Conservation (phyloP, 148 eudicot genomes). For the Euryodendron excelsum region DNA sequence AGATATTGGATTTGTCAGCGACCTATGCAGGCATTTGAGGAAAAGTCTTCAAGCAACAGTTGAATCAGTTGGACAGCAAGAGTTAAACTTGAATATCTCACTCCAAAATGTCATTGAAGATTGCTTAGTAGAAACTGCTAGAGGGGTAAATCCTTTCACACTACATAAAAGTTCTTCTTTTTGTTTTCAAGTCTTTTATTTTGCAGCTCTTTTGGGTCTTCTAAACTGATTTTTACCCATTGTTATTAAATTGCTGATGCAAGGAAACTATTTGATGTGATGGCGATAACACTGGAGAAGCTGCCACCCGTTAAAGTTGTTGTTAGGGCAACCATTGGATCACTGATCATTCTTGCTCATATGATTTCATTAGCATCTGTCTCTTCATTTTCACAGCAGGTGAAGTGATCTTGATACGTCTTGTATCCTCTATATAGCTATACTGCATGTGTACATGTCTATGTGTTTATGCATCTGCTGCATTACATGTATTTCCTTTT, state of each 20-base stretch:
- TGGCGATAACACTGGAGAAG: constrained; percentile 76
- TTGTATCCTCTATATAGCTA: background rate
- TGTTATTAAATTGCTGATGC: constrained; percentile 59
- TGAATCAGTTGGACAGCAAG: constrained; percentile 60
- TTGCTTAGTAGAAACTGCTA: constrained; percentile 80
- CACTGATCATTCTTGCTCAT: constrained; percentile 77
- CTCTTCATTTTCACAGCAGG: constrained; percentile 71
- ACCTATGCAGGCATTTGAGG: constrained; percentile 78
- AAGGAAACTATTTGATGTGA: constrained; percentile 67
- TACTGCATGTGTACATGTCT: background rate
- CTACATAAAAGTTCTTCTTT: background rate
- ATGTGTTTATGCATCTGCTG: background rate
- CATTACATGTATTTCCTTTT: background rate
- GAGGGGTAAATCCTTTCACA: constrained; percentile 56
- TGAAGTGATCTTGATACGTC: constrained; percentile 20
- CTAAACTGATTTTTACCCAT: background rate
- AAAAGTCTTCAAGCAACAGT: constrained; percentile 84
- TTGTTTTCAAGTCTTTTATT: background rate
- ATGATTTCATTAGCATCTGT: constrained; percentile 55
- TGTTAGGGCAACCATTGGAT: constrained; percentile 71
- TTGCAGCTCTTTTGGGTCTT: background rate
- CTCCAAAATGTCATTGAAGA: constrained; percentile 80
- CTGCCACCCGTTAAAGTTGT: constrained; percentile 59
- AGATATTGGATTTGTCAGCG: constrained; percentile 77
- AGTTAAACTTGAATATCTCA: constrained; percentile 51